Evolutionary conservation across 345 rosid species (phyloP).

Genomic region (Trapa bicornis): DNA sequence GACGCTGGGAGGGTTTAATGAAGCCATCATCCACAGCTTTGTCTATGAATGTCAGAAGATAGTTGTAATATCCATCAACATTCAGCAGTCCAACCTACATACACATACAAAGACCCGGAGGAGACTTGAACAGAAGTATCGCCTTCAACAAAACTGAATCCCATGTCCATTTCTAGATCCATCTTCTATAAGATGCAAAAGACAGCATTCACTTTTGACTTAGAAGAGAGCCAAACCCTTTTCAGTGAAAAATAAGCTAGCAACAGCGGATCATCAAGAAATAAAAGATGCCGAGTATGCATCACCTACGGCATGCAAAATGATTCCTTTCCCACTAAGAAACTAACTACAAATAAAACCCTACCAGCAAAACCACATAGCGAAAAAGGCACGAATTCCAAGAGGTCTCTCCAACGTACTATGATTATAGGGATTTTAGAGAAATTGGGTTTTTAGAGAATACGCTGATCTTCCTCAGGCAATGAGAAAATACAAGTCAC

Average conservation of each 20-base stretch:
- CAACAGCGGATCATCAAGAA: not conserved
- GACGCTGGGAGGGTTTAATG: conserved; percentile 43
- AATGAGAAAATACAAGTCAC: not conserved
- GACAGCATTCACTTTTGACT: not conserved
- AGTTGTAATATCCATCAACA: conserved; percentile 35
- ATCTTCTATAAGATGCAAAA: not conserved
- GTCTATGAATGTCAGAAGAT: conserved; percentile 32
- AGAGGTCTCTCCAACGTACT: too few species aligned
- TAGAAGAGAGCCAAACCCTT: too few species aligned
- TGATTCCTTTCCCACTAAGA: not conserved
- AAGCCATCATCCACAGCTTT: conserved; percentile 44
- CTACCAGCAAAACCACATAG: not conserved
- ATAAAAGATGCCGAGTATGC: too few species aligned
- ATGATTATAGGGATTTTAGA: too few species aligned
- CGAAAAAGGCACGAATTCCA: not conserved
- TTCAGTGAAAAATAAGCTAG: too few species aligned
- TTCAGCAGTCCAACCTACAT: conserved; percentile 38
- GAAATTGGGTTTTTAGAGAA: not conserved
- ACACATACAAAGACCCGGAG: not conserved
- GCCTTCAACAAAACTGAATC: too few species aligned
- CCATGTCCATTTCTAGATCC: not conserved
- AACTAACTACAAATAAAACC: not conserved
- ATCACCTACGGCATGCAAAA: not conserved
- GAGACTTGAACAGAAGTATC: not conserved
- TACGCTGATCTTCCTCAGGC: not conserved